A percentile compares a stretch with the other conserved stretches of the same genome.
phyloP scores from a whole-genome alignment of 176 grass and related monocot species.

The Ananas comosus region DNA sequence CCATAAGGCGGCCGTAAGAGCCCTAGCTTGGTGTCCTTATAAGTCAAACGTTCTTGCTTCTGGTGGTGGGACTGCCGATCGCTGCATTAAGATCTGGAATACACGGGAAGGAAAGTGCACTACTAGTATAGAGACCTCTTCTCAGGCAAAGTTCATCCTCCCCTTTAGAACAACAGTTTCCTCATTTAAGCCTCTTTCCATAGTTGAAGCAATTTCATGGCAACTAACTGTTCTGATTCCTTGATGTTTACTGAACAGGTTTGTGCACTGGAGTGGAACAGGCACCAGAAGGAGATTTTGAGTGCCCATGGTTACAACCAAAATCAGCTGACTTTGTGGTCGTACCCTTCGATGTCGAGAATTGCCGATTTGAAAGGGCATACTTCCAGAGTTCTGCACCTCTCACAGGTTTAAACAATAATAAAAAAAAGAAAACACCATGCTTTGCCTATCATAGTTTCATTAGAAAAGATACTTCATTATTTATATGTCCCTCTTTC shows the following conservation, averaged over 20 bases:
- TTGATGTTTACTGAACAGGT: constrained; percentile 13
- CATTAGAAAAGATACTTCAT: background rate
- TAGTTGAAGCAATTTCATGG: background rate
- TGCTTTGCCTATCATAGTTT: background rate
- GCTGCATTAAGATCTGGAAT: constrained; percentile 32
- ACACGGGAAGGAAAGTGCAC: constrained; percentile 21
- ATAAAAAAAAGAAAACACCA: no score
- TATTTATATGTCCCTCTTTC: background rate
- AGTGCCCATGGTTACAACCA: constrained; percentile 29
- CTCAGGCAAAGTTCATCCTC: constrained; percentile 21
- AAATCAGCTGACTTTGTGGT: constrained; percentile 22
- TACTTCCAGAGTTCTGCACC: constrained; percentile 28
- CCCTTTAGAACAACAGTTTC: background rate
- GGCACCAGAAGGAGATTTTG: constrained; percentile 35
- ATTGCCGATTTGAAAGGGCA: constrained; percentile 33
- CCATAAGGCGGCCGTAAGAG: constrained; percentile 23
- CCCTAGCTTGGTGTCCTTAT: constrained; percentile 34
- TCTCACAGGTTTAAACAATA: constrained; percentile 25
- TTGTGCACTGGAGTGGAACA: constrained; percentile 38
- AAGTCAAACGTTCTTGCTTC: constrained; percentile 20
- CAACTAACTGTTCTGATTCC: background rate
- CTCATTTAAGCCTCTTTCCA: background rate
- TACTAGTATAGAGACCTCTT: constrained; percentile 17
- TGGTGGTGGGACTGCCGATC: constrained; percentile 23
- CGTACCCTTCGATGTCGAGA: constrained; percentile 36